Base-by-base conservation (phyloP, 2,329 filamentous ascomycete species). In the Lecanoromycetidae sp. region DNA sequence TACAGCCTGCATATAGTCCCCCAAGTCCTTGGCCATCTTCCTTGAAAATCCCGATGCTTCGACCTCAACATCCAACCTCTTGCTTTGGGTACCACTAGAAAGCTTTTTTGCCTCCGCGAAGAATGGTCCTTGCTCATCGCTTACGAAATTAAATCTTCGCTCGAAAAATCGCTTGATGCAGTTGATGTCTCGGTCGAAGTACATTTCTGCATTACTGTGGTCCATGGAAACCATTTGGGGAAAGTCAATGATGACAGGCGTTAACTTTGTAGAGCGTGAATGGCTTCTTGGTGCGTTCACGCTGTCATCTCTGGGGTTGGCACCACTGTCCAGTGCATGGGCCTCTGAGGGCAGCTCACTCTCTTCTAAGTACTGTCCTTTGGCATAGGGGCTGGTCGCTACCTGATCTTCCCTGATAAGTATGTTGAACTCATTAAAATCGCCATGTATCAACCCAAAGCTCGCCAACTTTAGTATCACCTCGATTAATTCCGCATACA, bases 371-470 rank as follows among this genome's bases (percentile, higher is more conserved):
- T n/a, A n/a, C n/a, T n/a, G n/a, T n/a, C n/a, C n/a, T n/a, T n/a
- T n/a, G n/a, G n/a, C n/a, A n/a, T n/a, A n/a, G n/a, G n/a, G n/a
- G n/a, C n/a, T n/a, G n/a, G n/a, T n/a, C n/a, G n/a, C n/a, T n/a
- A n/a, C n/a, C n/a, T n/a, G n/a, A n/a, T n/a, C n/a, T n/a, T n/a
- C 90, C 61, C 91, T 87, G 62, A 98, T 80, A 27, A 98, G 71
- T 54, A 98, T 90, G 63, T 98, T 98, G 74, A 98, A 98, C 65
- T 98, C 93, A 69, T 98, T 98, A 70, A 93, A 98, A 63, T 98
- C 91, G 52, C 91, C 91, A 61, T 98, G 91, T 52, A 98, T 98
- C 39, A 98, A 70, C 5, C 91, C 91, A 56, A 88, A 80, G 52
- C 79, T 79, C 5, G 91, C 90, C 33, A 98, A 72, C 23, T 80